Conservation (phyloP, 2,329 filamentous ascomycete species). For the Arthroderma uncinatum region DNA sequence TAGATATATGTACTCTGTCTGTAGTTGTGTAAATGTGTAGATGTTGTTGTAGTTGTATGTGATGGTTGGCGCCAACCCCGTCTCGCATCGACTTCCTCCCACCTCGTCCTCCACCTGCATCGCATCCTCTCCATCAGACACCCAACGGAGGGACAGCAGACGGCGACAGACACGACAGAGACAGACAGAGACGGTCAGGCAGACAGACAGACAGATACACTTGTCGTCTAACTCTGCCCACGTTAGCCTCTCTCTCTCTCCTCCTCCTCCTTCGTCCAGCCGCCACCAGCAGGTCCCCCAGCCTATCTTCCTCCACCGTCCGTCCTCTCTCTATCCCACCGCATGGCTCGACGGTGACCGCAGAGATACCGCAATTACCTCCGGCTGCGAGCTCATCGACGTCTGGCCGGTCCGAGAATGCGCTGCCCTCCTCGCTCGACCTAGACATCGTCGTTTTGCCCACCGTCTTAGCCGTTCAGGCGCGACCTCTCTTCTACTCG, state of each 20-base stretch:
- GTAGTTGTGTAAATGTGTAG: neutral
- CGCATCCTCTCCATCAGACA: too few relatives aligned
- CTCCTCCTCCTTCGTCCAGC: too few relatives aligned
- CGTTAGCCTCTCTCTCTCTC: too few relatives aligned
- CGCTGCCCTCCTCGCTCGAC: neutral
- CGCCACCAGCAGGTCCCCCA: neutral
- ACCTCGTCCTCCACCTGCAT: too few relatives aligned
- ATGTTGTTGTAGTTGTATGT: neutral
- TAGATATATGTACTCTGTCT: neutral
- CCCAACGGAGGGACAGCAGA: too few relatives aligned
- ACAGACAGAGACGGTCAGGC: neutral
- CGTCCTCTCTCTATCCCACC: neutral
- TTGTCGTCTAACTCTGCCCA: too few relatives aligned
- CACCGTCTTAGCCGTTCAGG: neutral
- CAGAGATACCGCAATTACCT: neutral
- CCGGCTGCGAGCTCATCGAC: neutral
- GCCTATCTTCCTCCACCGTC: neutral
- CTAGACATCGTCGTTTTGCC: neutral
- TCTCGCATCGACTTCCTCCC: too few relatives aligned
- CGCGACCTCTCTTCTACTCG: neutral
- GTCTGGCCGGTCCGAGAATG: neutral
- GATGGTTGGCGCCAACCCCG: too few relatives aligned
- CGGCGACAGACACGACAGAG: too few relatives aligned
- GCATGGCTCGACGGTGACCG: slow-evolving; percentile 4
- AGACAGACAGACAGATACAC: neutral